phyloP scores from a whole-genome alignment of 805 yeast species.

The Metschnikowia picachoensis region DNA sequence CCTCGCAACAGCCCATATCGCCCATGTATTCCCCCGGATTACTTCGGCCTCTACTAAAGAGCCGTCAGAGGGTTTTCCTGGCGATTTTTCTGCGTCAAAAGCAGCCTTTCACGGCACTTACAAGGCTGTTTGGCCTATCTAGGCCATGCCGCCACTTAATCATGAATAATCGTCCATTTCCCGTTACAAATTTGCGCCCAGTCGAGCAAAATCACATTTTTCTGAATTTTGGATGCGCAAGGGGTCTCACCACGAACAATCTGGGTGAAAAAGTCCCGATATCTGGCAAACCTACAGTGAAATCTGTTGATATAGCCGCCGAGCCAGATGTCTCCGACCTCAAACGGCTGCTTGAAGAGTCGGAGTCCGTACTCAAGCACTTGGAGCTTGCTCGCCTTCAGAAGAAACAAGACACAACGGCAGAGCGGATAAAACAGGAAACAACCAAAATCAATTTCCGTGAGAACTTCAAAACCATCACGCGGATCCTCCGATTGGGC shows the following conservation, averaged over 20 bases:
- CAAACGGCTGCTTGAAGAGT: constrained; percentile 3
- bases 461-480: constrained; percentile 34
- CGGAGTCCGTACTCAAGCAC: constrained; percentile 10
- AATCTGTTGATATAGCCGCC: neutral
- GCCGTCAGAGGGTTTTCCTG: neutral
- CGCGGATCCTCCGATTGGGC: constrained; percentile 37
- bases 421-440: constrained; percentile 26
- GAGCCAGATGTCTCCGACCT: neutral
- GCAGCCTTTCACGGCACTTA: neutral
- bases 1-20: neutral
- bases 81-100: neutral
- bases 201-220: neutral
- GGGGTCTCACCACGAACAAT: too few species aligned
- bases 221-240: too few species aligned
- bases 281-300: neutral
- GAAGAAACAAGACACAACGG: constrained; percentile 15
- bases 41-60: constrained; percentile 8
- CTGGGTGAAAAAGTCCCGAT: too few species aligned
- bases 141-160: too few species aligned
- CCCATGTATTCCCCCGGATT: constrained; percentile 6
- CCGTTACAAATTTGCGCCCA: neutral
- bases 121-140: neutral
- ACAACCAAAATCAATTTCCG: constrained; percentile 26
- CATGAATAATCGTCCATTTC: neutral
- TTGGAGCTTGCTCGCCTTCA: constrained; percentile 8